Percentiles rank a stretch among this genome's conserved stretches.
Conservation (phyloP, 2,329 filamentous ascomycete genomes). For the Pseudocercospora musae region DNA sequence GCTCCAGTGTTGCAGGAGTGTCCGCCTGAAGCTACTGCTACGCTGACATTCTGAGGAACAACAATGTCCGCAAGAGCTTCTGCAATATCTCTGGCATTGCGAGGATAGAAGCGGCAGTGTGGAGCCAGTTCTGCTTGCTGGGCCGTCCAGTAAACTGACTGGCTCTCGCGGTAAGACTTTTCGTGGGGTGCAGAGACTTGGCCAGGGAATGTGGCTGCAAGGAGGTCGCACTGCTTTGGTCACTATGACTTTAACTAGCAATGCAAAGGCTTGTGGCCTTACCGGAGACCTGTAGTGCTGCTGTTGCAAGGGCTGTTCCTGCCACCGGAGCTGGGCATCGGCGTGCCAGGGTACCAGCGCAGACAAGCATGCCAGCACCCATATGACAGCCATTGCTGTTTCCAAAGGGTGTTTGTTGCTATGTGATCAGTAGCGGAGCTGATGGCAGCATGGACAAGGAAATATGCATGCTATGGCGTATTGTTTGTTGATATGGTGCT, state of each 20-base stretch:
- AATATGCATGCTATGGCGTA: background rate
- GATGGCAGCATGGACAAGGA: background rate
- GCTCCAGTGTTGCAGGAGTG: conserved; percentile 25
- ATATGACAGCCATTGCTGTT: background rate
- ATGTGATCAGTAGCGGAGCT: background rate
- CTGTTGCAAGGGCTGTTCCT: conserved; percentile 8
- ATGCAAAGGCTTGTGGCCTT: background rate
- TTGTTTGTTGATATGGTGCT: background rate
- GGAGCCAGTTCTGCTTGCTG: conserved; percentile 13
- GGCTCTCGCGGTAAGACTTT: conserved; percentile 8
- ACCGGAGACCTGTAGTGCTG: background rate
- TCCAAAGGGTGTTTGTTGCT: background rate
- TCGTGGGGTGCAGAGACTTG: conserved; percentile 8
- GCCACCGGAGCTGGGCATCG: background rate
- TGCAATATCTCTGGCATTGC: conserved; percentile 15
- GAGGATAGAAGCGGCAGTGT: conserved; percentile 20
- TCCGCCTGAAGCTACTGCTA: conserved; percentile 30
- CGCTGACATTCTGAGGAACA: conserved; percentile 18
- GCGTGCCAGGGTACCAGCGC: background rate
- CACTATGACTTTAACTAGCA: background rate
- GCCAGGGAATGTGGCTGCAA: conserved; percentile 12
- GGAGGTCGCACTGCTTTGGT: conserved; percentile 11
- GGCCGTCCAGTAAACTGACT: conserved; percentile 11
- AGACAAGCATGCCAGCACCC: background rate
- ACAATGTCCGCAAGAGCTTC: conserved; percentile 21